A percentile compares a stretch with the other conserved stretches of the same genome.
phyloP scores from a whole-genome alignment of 345 rosid species.

The Citrus maxima region DNA sequence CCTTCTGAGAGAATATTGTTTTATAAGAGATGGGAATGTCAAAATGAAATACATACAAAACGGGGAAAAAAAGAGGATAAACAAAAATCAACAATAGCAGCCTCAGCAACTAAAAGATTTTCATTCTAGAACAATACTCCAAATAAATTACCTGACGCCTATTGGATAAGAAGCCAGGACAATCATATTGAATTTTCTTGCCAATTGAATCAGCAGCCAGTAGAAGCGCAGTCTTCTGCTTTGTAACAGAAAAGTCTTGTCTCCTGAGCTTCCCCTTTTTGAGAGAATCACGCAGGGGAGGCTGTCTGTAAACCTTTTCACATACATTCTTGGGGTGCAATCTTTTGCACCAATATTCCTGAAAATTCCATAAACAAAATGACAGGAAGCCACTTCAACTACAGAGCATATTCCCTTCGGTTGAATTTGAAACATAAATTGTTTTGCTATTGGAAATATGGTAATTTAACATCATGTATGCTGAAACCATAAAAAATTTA shows the following conservation, averaged over 20 bases:
- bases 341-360: constrained; percentile 99
- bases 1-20: neutral
- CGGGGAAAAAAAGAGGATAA: neutral
- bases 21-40: neutral
- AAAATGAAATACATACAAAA: neutral
- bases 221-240: constrained; percentile 71
- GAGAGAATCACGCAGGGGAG: constrained; percentile 78
- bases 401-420: neutral
- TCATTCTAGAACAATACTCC: neutral
- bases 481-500: neutral
- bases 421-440: neutral
- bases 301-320: constrained; percentile 94
- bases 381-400: neutral
- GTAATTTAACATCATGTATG: neutral
- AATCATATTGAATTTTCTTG: constrained; percentile 83
- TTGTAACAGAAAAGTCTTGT: constrained; percentile 78
- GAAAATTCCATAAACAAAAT: constrained; percentile 24
- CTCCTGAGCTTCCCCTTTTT: constrained; percentile 83
- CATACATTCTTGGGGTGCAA: constrained; percentile 92
- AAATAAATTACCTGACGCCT: constrained; percentile 74
- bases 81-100: neutral
- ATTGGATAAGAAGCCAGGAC: constrained; percentile 82
- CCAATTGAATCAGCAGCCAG: constrained; percentile 83
- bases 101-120: neutral
- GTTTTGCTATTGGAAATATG: neutral